A percentile compares a stretch with the other conserved stretches of the same genome.
Conservation (phyloP, 2,329 filamentous ascomycete genomes). For the Diplodia corticola region DNA sequence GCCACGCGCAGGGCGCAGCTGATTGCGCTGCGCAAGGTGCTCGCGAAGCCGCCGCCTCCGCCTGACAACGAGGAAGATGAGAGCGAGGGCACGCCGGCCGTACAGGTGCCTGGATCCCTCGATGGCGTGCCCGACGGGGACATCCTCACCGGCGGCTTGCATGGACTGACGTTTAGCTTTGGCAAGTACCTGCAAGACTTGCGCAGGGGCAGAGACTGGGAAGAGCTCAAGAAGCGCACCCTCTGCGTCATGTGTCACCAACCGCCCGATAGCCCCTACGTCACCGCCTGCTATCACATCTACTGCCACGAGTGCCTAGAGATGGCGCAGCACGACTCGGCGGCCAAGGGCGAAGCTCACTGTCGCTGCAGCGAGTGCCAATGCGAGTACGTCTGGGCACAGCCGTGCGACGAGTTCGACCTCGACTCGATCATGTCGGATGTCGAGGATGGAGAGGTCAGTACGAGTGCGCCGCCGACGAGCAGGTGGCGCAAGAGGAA, state of each 20-base stretch:
- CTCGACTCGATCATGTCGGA: slow-evolving; percentile 24
- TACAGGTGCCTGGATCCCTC: neutral
- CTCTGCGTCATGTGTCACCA: slow-evolving; percentile 48
- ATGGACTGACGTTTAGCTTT: slow-evolving; percentile 45
- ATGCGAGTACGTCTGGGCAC: neutral
- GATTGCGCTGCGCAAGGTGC: slow-evolving; percentile 7
- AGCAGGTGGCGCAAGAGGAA: slow-evolving; percentile 25
- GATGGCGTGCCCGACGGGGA: neutral
- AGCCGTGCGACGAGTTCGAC: neutral
- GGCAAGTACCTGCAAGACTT: slow-evolving; percentile 43
- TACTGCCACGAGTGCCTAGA: slow-evolving; percentile 55
- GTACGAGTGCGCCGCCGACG: slow-evolving; percentile 25
- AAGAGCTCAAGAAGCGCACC: slow-evolving; percentile 44
- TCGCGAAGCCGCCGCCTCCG: neutral
- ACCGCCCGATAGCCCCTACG: slow-evolving; percentile 41
- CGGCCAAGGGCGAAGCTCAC: slow-evolving; percentile 1
- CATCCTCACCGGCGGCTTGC: slow-evolving; percentile 32
- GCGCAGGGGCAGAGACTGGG: slow-evolving; percentile 36
- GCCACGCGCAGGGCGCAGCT: neutral
- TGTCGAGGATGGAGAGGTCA: neutral
- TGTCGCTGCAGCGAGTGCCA: neutral
- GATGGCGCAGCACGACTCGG: slow-evolving; percentile 33
- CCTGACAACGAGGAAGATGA: neutral
- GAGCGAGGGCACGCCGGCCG: neutral
- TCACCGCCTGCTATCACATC: slow-evolving; percentile 57